Base-by-base conservation (phyloP, 176 grass and related monocot genomes). In the Thinopyrum elongatum region DNA sequence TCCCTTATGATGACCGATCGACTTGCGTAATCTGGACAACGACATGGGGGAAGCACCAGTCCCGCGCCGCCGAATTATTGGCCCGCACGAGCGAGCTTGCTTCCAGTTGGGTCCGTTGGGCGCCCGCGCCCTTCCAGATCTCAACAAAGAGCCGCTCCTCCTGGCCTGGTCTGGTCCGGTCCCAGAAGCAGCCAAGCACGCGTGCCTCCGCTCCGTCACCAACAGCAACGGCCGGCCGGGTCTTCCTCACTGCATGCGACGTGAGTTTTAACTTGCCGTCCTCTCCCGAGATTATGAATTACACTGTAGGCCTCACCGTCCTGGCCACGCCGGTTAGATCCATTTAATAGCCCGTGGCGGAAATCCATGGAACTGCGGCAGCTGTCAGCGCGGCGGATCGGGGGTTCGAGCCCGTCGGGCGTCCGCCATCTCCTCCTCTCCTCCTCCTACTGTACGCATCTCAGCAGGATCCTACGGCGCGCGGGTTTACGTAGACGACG, bases 311-410 rank as follows among this genome's bases (percentile, higher is more conserved):
- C 55, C 22, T 58, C 21, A 3, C 55, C 17, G 55, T 7, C 17
- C 55, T 58, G 55, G 55, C 19, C 19, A 58, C 55, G 19, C 19
- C 6, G 19, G 55, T 58, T 4, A 58, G 22, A 22, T 58, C 55
- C 49, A 53, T 53, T 35, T 34, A 77, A 77, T 77, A 5, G 10
- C 19, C 11, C 11, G 15, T 22, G n/a, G 29, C 23, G 75, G 29
- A 59, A 84, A 84, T 55, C 82, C 82, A 33, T 0, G 57, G 28
- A 84, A 46, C 57, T n/a, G 82, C 38, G 58, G 58, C 27, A 31
- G 35, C 16, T 42, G 80, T 70, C 80, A 27, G 46, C 47, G 47
- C 0, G 30, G 26, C 64, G 12, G 63, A 8, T 1, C n/a, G n/a
- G 13, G 15, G 39, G 38, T n/a, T 44, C 5, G 70, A 74, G 70